Conservation (phyloP, 176 grass and related monocot genomes). For the Guadua angustifolia region DNA sequence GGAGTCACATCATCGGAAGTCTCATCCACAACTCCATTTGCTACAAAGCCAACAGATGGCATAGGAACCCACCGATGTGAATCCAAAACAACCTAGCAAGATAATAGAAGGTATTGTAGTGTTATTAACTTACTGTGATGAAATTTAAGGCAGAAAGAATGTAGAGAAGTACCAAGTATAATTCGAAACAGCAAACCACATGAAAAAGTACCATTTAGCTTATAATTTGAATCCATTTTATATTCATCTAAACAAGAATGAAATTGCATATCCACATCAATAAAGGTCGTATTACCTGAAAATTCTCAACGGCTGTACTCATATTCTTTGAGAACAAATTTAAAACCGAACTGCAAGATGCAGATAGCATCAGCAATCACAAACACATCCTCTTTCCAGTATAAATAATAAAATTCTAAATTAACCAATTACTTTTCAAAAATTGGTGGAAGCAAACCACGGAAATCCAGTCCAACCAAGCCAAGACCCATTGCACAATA, state of each 20-base stretch:
- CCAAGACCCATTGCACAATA: slow-evolving; percentile 99
- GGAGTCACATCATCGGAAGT: slow-evolving; percentile 80
- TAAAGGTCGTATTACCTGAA: slow-evolving; percentile 64
- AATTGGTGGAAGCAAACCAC: slow-evolving; percentile 87
- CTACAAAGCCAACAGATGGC: slow-evolving; percentile 96
- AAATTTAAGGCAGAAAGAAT: neutral
- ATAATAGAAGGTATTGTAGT: slow-evolving; percentile 10
- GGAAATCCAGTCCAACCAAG: slow-evolving; percentile 96
- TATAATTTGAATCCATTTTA: slow-evolving; percentile 6
- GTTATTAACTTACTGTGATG: neutral
- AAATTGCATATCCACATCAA: slow-evolving; percentile 13
- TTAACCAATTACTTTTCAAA: slow-evolving; percentile 83
- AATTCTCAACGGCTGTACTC: slow-evolving; percentile 83
- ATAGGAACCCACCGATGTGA: slow-evolving; percentile 93
- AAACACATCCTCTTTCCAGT: neutral
- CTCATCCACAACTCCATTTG: slow-evolving; percentile 82
- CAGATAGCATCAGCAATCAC: slow-evolving; percentile 38
- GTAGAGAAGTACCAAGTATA: slow-evolving; percentile 7
- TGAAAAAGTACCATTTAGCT: neutral
- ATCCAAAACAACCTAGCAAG: slow-evolving; percentile 81
- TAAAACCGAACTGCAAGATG: slow-evolving; percentile 74
- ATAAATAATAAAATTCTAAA: neutral
- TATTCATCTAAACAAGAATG: slow-evolving; percentile 16
- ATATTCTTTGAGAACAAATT: slow-evolving; percentile 98
- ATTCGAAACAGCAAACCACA: slow-evolving; percentile 5